Evolutionary conservation across 1,284 basidiomycete species (phyloP), one percentile per base, ranked within the genome.

Genomic region (Lignosus rhinocerotis): DNA sequence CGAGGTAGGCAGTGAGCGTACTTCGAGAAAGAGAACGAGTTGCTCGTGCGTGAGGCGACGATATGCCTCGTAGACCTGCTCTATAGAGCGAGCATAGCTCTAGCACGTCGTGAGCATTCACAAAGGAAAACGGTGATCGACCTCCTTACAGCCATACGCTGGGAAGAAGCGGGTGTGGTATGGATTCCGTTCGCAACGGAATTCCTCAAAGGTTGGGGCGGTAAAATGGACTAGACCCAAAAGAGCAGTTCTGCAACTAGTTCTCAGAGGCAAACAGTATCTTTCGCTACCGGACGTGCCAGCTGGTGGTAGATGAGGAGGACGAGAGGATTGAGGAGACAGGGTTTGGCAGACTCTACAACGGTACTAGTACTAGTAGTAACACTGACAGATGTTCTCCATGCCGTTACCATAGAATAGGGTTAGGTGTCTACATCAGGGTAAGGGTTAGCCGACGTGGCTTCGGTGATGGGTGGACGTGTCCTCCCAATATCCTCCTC

Each of bases 11-110:
- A 92, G 76, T 54, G 79, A 84, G 60, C 90, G 82, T 51, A 86
- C 80, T 73, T 83, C 82, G 70, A 88, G 84, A 70, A 92, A 92
- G 58, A 92, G 80, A 38, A 85, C 72, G 59, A 92, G 82, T 65
- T 92, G 87, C 41, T 83, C 76, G 68, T 80, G 83, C 25, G 79
- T 79, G 63, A 92, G 77, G 61, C 82, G 83, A 64, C 80, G 75
- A 71, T 92, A 92, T n/a, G 88, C 90, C 67, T 79, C 78, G 62
- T 79, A 76, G 56, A 87, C 80, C 69, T 83, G 73, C 49, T 78
- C 76, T 64, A 69, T 67, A 43, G 78, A 66, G 58, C 53, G 60
- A 56, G 66, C 63, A 64, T 66, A 62, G 53, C 55, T 66, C 66
- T 66, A 59, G 45, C 50, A 51, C 51, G 33, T 44, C 34, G 60